Evolutionary conservation across 75 land plant genomes (phyloP), one percentile per base, ranked within the genome.

Genomic region (Sequoiadendron giganteum): DNA sequence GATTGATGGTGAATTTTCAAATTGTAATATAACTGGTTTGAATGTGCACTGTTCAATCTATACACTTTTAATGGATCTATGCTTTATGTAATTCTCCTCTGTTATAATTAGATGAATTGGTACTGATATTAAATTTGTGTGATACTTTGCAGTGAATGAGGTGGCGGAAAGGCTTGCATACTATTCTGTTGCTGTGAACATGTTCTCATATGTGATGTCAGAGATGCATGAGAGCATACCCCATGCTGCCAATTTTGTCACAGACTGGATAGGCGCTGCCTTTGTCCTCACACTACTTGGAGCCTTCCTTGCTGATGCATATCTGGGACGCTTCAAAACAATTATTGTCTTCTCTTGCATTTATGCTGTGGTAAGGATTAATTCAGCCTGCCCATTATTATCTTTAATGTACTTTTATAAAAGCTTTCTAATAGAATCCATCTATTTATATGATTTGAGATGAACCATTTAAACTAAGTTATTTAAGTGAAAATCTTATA

Each of bases 301-400:
- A 39, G 94, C 91, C 21, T 90, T 93, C 84, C 39, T 92, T 8
- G 93, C 94, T 10, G 94, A 93, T 87, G 88, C 93, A 73, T 91
- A 89, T 42, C 84, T 88, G 83, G 94, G 94, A 38, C 90, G 91
- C 2, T 90, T 85, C 86, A 55, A 40, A 16, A 93, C 93, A 61
- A 91, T 89, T 56, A 25, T 92, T 36, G 49, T 90, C 80, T 91
- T 90, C 89, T 88, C 91, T 58, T 85, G n/a, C 56, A 70, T 93
- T 18, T 93, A 93, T 45, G 83, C 85, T 10, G 68, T 93, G 86
- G 94, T 90, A 89, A 58, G 70, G 18, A 61, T 9, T 55, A 15
- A 86, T 36, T 32, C 38, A 49, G 52, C 52, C 10, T 49, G 52
- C 52, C 52, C 52, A 0, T 49, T 49, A 49, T 49, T 49, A 49